Conservation (phyloP, 140 eudicot species). For the Ambrosia hybrid region DNA sequence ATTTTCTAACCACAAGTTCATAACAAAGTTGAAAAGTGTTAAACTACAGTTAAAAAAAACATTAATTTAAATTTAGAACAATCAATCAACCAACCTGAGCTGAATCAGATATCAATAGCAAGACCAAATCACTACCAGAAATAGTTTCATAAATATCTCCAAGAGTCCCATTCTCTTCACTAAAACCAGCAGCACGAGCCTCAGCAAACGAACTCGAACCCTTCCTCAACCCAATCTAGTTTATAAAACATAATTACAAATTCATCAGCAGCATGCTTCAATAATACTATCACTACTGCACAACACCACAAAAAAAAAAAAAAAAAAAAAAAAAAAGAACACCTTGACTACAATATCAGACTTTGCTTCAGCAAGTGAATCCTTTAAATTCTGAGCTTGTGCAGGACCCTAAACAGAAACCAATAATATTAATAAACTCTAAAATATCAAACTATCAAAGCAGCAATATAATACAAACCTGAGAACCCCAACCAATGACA, state of each 20-base stretch:
- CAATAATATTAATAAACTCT: not conserved
- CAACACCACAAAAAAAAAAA: too few species aligned
- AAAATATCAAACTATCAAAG: not conserved
- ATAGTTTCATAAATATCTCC: slow-evolving; percentile 90
- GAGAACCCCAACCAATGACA: slow-evolving; percentile 98
- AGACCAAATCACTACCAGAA: slow-evolving; percentile 79
- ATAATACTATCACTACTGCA: not conserved
- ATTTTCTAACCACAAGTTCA: too few species aligned
- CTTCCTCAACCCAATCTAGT: slow-evolving; percentile 85
- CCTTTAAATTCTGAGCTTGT: slow-evolving; percentile 92
- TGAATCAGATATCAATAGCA: slow-evolving; percentile 88
- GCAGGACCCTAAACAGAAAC: slow-evolving; percentile 73
- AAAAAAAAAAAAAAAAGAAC: not conserved
- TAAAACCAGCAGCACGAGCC: slow-evolving; percentile 92
- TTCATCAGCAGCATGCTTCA: not conserved
- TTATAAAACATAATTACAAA: not conserved
- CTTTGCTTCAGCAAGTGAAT: slow-evolving; percentile 79
- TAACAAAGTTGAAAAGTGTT: too few species aligned
- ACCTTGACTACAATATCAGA: slow-evolving; percentile 94
- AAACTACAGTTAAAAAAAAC: too few species aligned
- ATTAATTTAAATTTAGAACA: not conserved
- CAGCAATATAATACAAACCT: slow-evolving; percentile 42
- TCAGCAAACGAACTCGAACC: slow-evolving; percentile 89
- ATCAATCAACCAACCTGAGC: slow-evolving; percentile 75
- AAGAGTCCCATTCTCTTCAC: slow-evolving; percentile 87